Conservation (phyloP, 768 basidiomycete genomes). For the Boletus sp. region DNA sequence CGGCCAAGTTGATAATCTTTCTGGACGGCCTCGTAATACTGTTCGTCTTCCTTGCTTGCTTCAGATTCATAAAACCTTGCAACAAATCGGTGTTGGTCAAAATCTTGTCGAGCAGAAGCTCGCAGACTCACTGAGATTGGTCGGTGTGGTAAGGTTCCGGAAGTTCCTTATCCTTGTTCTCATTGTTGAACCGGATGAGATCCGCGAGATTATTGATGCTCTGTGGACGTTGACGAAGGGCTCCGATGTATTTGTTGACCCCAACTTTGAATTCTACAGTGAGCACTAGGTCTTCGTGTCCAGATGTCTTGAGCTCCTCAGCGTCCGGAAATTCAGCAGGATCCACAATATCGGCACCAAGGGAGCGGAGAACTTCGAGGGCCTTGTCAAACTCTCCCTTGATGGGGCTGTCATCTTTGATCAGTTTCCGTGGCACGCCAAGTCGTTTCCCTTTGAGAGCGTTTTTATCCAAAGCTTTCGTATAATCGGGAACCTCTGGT, state of each 20-base stretch:
- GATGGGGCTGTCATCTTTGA: constrained; percentile 22
- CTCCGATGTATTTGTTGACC: constrained; percentile 47
- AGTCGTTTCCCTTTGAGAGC: constrained; percentile 52
- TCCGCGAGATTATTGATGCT: constrained; percentile 56
- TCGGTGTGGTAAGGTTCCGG: constrained; percentile 33
- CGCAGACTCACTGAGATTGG: constrained; percentile 34
- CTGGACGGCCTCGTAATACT: constrained; percentile 45
- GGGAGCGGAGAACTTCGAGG: constrained; percentile 34
- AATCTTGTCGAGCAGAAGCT: neutral
- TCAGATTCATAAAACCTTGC: constrained; percentile 23
- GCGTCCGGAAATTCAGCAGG: constrained; percentile 59
- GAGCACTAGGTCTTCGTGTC: constrained; percentile 53
- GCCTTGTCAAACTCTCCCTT: constrained; percentile 40
- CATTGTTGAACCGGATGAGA: constrained; percentile 55
- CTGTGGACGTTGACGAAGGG: constrained; percentile 50
- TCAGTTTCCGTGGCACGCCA: constrained; percentile 47
- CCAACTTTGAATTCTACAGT: constrained; percentile 62
- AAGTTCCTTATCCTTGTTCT: constrained; percentile 50
- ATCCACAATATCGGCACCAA: constrained; percentile 56
- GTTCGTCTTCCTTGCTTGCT: constrained; percentile 25
- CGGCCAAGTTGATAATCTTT: constrained; percentile 47
- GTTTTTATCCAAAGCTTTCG: constrained; percentile 46
- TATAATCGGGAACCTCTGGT: constrained; percentile 57
- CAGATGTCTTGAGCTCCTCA: constrained; percentile 44
- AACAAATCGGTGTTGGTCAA: neutral